Conservation (phyloP, 1,284 basidiomycete genomes). For the Takashimella koratensis region DNA sequence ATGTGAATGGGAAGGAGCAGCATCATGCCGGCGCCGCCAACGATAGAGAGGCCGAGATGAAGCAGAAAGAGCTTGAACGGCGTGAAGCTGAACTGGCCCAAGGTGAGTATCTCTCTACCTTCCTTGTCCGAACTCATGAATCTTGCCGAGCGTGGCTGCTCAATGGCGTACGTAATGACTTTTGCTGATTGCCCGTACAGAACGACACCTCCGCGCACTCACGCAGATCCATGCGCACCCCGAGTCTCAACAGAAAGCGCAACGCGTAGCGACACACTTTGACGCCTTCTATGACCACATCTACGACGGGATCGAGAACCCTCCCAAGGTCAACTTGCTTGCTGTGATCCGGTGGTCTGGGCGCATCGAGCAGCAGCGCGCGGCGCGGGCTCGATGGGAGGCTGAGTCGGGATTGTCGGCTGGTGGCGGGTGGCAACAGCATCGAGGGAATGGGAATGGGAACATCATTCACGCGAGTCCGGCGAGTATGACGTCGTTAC, state of each 20-base stretch:
- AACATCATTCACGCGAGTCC: conserved; percentile 7
- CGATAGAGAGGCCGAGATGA: conserved; percentile 23
- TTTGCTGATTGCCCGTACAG: conserved; percentile 15
- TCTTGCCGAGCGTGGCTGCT: no score
- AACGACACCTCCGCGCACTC: conserved; percentile 37
- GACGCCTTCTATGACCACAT: conserved; percentile 43
- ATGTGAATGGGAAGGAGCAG: conserved; percentile 15
- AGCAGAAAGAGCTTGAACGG: conserved; percentile 32
- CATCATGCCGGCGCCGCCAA: conserved; percentile 4
- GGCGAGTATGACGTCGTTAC: conserved; percentile 8
- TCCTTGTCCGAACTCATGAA: no score
- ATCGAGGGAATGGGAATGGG: background rate
- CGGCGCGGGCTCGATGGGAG: conserved; percentile 29
- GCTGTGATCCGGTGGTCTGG: conserved; percentile 39
- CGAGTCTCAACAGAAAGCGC: conserved; percentile 32
- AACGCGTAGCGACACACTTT: conserved; percentile 36
- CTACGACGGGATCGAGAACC: conserved; percentile 37
- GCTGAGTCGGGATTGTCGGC: conserved; percentile 1
- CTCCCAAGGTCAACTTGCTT: conserved; percentile 39
- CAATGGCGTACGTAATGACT: no score
- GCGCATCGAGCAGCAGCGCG: conserved; percentile 29
- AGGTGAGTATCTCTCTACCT: no score
- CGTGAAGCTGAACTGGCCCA: conserved; percentile 40
- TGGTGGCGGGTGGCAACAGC: no score
- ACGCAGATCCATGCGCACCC: conserved; percentile 45